These are phyloP conservation scores for Nissolia schottii DNA, from an alignment of 306 rosid genomes.

Conservation along the genomic window DNA sequence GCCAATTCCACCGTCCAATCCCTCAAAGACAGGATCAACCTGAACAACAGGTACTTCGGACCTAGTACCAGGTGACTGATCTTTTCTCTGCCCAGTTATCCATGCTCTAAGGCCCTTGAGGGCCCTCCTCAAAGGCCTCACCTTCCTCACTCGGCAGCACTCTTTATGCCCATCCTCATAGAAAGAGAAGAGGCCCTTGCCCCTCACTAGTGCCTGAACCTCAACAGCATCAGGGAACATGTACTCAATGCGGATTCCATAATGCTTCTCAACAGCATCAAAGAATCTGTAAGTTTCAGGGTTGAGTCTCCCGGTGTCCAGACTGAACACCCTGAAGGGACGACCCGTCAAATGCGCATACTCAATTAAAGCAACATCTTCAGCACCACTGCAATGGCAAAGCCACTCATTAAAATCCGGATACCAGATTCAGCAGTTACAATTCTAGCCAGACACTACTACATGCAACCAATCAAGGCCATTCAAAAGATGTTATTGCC, in stretches of 20 bases:
- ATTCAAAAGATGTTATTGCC: too few relatives aligned
- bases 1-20: slow-evolving; percentile 78
- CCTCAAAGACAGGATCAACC: slow-evolving; percentile 85
- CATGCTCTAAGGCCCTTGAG: slow-evolving; percentile 83
- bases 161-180: slow-evolving; percentile 89
- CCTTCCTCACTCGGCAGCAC: slow-evolving; percentile 93
- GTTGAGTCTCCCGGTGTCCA: slow-evolving; percentile 83
- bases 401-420: neutral
- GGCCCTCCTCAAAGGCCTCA: slow-evolving; percentile 83
- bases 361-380: slow-evolving; percentile 89
- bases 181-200: slow-evolving; percentile 77
- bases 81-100: slow-evolving; percentile 94
- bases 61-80: slow-evolving; percentile 90
- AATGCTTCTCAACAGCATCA: slow-evolving; percentile 69
- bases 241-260: slow-evolving; percentile 69
- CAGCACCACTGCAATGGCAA: slow-evolving; percentile 70
- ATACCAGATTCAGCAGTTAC: neutral
- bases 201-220: slow-evolving; percentile 81
- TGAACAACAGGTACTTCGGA: slow-evolving; percentile 81
- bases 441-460: neutral
- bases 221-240: slow-evolving; percentile 93
- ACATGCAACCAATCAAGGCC: neutral
- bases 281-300: slow-evolving; percentile 68
- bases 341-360: slow-evolving; percentile 83
- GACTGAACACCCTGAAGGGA: slow-evolving; percentile 79